Conservation (phyloP, 805 yeast genomes). For the Kuraishia hungarica region DNA sequence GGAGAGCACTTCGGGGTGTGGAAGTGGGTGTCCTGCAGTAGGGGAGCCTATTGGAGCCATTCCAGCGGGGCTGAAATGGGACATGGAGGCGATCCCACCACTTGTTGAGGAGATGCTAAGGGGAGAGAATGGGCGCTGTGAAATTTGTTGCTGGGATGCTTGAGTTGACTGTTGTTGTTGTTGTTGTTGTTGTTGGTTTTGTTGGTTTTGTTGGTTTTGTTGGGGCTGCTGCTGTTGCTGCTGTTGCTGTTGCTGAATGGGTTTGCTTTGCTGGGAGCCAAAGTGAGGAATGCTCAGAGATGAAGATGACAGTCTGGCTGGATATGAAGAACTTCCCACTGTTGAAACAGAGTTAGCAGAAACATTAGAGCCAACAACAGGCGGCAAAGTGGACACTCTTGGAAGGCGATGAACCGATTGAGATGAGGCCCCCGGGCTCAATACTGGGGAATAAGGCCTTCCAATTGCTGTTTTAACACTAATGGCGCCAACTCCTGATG, state of each 20-base stretch:
- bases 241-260: not conserved
- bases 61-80: not conserved
- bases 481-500: no score
- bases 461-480: not conserved
- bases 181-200: conserved; percentile 6
- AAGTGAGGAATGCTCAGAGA: not conserved
- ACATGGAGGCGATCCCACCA: not conserved
- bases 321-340: not conserved
- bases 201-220: not conserved
- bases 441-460: not conserved
- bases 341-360: not conserved
- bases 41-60: not conserved
- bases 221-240: conserved; percentile 5
- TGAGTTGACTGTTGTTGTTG: conserved; percentile 8
- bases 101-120: conserved; percentile 1
- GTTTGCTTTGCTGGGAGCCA: not conserved
- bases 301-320: not conserved
- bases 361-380: not conserved
- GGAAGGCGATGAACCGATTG: not conserved
- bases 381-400: not conserved
- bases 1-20: not conserved
- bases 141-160: conserved; percentile 4
- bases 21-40: not conserved
- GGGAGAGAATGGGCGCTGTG: conserved; percentile 3
- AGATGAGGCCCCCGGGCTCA: not conserved